phyloP scores from a whole-genome alignment of 176 grass and related monocot species.

The Panicum miliaceum region DNA sequence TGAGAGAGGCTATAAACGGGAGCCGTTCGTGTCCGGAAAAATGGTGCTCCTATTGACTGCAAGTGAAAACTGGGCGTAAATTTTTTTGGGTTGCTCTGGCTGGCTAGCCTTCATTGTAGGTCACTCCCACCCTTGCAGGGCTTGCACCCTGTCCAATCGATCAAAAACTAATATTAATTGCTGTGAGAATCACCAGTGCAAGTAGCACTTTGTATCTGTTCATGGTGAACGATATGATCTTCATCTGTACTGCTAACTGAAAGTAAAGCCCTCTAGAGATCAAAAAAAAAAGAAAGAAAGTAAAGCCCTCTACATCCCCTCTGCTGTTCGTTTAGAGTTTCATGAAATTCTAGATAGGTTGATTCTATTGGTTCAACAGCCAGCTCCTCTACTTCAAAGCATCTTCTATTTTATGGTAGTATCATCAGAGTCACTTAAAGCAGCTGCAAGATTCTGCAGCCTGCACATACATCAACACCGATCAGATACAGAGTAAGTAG shows the following conservation, averaged over 20 bases:
- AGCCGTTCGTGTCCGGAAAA: background rate
- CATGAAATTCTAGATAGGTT: no score
- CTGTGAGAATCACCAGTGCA: no score
- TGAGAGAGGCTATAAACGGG: slow-evolving; percentile 30
- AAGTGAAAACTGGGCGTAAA: slow-evolving; percentile 35
- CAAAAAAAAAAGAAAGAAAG: no score
- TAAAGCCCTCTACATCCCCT: background rate
- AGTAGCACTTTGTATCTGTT: no score
- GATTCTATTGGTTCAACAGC: no score
- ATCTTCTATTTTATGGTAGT: background rate
- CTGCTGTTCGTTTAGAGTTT: background rate
- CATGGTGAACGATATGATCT: no score
- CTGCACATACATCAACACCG: background rate
- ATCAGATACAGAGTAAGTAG: background rate
- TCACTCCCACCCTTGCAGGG: background rate
- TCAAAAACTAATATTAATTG: no score
- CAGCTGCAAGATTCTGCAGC: background rate
- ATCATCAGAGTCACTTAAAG: background rate
- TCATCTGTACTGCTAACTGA: no score
- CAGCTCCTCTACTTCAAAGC: background rate
- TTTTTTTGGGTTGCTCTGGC: slow-evolving; percentile 20
- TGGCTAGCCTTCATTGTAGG: slow-evolving; percentile 54
- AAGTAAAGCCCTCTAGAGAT: no score
- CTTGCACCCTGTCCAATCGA: no score
- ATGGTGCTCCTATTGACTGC: slow-evolving; percentile 34